Conservation (phyloP, 148 eudicot genomes). For the Heliosperma pusillum region DNA sequence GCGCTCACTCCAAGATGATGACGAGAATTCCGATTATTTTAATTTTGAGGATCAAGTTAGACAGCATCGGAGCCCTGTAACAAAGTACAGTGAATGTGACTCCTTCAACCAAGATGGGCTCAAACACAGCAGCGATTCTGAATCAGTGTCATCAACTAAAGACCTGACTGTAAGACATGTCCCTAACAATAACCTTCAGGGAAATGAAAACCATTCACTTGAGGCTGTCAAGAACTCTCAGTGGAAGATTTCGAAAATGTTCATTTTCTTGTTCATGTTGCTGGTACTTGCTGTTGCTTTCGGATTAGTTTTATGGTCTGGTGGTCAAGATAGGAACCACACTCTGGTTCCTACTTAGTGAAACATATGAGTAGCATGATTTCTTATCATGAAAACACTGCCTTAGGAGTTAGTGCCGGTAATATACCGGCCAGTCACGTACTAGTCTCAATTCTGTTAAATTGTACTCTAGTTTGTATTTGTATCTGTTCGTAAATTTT, state of each 20-base stretch:
- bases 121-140: conserved; percentile 35
- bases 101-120: conserved; percentile 18
- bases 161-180: conserved; percentile 28
- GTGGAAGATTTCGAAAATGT: conserved; percentile 23
- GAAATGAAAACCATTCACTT: conserved; percentile 22
- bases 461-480: conserved; percentile 6
- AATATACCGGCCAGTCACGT: not conserved
- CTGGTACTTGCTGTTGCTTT: conserved; percentile 36
- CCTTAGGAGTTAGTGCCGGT: not conserved
- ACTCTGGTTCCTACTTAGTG: conserved; percentile 75
- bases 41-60: conserved; percentile 36
- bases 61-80: conserved; percentile 39
- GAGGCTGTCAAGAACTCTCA: conserved; percentile 20
- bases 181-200: conserved; percentile 22
- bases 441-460: not conserved
- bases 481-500: conserved; percentile 4
- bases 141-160: conserved; percentile 75
- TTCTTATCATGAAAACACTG: conserved; percentile 17
- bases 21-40: conserved; percentile 34
- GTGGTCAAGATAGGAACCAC: conserved; percentile 36
- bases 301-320: conserved; percentile 36
- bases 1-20: conserved; percentile 64
- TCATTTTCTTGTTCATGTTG: conserved; percentile 26
- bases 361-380: conserved; percentile 1
- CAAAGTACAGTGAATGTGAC: conserved; percentile 35